Conservation (phyloP, 108 stramenopile genomes). For the Nannochloropsis oceanica region DNA sequence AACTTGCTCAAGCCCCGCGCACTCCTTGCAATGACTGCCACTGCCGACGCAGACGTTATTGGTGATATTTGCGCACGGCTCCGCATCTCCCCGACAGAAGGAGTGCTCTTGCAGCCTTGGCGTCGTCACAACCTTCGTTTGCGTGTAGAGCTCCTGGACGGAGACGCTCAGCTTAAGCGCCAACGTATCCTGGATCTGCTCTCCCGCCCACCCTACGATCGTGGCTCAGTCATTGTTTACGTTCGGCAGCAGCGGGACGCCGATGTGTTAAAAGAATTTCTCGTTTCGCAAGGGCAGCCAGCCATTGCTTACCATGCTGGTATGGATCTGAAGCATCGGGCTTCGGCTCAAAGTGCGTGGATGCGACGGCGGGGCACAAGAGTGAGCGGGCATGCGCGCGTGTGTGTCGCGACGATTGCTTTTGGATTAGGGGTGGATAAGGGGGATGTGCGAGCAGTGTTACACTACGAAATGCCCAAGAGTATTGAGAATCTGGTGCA, state of each 20-base stretch:
- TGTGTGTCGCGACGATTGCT: constrained; percentile 79
- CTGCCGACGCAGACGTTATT: background rate
- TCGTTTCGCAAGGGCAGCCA: constrained; percentile 12
- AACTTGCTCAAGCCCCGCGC: background rate
- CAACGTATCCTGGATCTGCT: background rate
- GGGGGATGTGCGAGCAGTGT: constrained; percentile 46
- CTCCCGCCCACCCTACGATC: background rate
- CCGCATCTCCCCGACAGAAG: background rate
- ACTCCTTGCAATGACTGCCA: background rate
- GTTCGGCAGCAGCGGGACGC: constrained; percentile 17
- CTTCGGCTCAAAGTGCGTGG: constrained; percentile 5
- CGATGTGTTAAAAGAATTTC: constrained; percentile 9
- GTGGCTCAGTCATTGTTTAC: constrained; percentile 21
- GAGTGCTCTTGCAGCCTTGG: background rate
- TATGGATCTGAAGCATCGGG: background rate
- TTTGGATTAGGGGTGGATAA: constrained; percentile 97
- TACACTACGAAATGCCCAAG: constrained; percentile 22
- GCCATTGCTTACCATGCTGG: constrained; percentile 21
- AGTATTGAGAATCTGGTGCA: constrained; percentile 22
- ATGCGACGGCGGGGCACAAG: constrained; percentile 29
- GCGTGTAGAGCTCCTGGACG: background rate
- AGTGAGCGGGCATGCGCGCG: constrained; percentile 49
- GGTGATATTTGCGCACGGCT: background rate
- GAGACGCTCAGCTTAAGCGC: background rate
- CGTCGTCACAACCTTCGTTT: background rate